Percentiles rank a stretch among this genome's conserved stretches.
phyloP scores from a whole-genome alignment of 805 yeast species.

The Jamesozyma hellenica region DNA sequence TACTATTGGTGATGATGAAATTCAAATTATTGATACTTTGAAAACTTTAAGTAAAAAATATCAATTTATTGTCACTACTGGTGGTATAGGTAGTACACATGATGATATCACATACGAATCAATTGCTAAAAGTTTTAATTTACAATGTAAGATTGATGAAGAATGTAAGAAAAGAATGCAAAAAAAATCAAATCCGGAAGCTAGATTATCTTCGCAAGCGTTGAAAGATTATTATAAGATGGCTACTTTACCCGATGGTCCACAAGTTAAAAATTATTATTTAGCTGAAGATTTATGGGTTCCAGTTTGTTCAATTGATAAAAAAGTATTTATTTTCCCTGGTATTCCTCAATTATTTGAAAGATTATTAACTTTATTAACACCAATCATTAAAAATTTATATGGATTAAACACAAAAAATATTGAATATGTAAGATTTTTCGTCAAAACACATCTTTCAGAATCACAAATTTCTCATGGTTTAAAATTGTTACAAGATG shows the following conservation, averaged over 20 bases:
- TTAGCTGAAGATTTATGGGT: constrained; percentile 62
- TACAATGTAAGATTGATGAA: constrained; percentile 42
- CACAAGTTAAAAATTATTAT: constrained; percentile 38
- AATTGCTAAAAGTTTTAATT: constrained; percentile 52
- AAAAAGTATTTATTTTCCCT: constrained; percentile 63
- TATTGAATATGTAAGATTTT: constrained; percentile 36
- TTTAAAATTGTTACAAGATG: constrained; percentile 42
- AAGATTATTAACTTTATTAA: constrained; percentile 38
- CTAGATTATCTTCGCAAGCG: constrained; percentile 34
- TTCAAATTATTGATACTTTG: constrained; percentile 50
- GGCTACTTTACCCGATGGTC: constrained; percentile 64
- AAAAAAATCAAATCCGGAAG: constrained; percentile 32
- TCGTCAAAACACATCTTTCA: constrained; percentile 47
- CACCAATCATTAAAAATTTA: constrained; percentile 30
- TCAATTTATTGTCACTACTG: constrained; percentile 58
- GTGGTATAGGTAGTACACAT: constrained; percentile 77
- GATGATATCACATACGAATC: constrained; percentile 80
- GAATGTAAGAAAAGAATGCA: constrained; percentile 56
- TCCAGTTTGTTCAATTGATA: constrained; percentile 62
- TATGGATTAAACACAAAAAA: constrained; percentile 30
- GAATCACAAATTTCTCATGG: constrained; percentile 67
- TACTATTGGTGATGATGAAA: constrained; percentile 68
- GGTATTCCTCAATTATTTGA: constrained; percentile 75
- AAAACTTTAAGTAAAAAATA: constrained; percentile 36
- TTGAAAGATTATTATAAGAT: constrained; percentile 56